Evolutionary conservation across 768 basidiomycete species (phyloP), one percentile per base, ranked within the genome.

Genomic region (Porpolomopsis calyptriformis): DNA sequence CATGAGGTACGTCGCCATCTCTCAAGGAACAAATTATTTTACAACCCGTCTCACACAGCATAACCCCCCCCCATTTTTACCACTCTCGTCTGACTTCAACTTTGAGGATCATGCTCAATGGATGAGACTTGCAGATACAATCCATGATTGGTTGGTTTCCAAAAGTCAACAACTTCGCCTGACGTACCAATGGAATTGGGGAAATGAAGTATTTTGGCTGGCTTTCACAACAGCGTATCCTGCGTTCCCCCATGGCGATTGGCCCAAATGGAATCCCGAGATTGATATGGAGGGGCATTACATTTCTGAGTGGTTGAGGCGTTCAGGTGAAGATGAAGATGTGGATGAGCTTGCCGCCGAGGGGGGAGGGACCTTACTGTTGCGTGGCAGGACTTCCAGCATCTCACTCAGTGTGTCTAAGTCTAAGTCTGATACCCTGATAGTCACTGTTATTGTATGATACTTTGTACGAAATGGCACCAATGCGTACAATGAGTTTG

Each of bases 371-470:
- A 41, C 5, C 40, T 41, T 26, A 4, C 14, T n/a, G 40, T 8
- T 26, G 40, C 27, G 3, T 41, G 40, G 40, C 40, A 25, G 24
- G 18, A 41, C 14, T 41, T 41, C 18, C 40, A 41, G 23, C 40
- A 41, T 8, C 40, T 24, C 19, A 26, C 60, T 57, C 47, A 50
- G 53, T 9, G 52, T 46, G 18, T 41, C n/a, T n/a, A n/a, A n/a
- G n/a, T n/a, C n/a, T n/a, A n/a, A n/a, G n/a, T n/a, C n/a, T n/a
- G n/a, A n/a, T n/a, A n/a, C n/a, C n/a, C n/a, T n/a, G n/a, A n/a
- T n/a, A n/a, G n/a, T n/a, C n/a, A n/a, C n/a, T n/a, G n/a, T n/a
- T n/a, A n/a, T n/a, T n/a, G n/a, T n/a, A n/a, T n/a, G n/a, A n/a
- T n/a, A n/a, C n/a, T n/a, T n/a, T n/a, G n/a, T n/a, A n/a, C n/a